Evolutionary conservation across 148 eudicot species (phyloP).

Genomic region (Rhododendron ferrugineum): DNA sequence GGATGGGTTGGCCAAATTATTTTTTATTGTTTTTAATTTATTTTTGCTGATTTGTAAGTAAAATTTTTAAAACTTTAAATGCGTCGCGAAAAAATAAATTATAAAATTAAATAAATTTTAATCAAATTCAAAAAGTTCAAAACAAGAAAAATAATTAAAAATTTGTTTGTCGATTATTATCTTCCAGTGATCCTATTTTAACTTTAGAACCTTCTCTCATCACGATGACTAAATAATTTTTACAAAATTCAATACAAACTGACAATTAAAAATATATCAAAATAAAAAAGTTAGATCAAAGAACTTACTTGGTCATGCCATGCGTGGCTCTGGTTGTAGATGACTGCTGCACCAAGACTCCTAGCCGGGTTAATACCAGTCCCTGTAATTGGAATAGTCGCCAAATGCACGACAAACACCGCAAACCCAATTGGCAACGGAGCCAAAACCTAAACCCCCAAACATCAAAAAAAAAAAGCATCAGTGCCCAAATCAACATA

Average conservation of each 20-base stretch:
- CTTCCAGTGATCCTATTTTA: neutral
- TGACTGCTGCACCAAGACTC: slow-evolving; percentile 12
- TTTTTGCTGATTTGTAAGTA: no score
- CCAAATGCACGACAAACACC: slow-evolving; percentile 2
- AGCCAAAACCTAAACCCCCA: slow-evolving; percentile 46
- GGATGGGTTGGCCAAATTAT: no score
- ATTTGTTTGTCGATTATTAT: neutral
- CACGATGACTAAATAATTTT: neutral
- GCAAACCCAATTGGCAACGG: slow-evolving; percentile 25
- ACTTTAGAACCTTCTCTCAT: neutral
- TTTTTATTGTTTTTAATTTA: no score
- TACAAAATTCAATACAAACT: neutral
- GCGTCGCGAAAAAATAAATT: no score
- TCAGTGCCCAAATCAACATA: neutral
- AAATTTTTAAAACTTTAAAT: no score
- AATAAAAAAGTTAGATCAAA: neutral
- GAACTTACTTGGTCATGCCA: slow-evolving; percentile 59
- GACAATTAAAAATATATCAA: neutral
- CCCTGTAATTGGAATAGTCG: neutral
- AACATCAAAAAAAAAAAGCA: neutral
- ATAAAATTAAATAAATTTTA: no score
- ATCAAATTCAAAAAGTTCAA: no score
- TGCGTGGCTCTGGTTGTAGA: slow-evolving; percentile 47
- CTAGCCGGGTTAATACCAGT: slow-evolving; percentile 5
- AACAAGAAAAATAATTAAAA: neutral